Base-by-base conservation (phyloP, 2,329 filamentous ascomycete species). In the Aureobasidium vineae region DNA sequence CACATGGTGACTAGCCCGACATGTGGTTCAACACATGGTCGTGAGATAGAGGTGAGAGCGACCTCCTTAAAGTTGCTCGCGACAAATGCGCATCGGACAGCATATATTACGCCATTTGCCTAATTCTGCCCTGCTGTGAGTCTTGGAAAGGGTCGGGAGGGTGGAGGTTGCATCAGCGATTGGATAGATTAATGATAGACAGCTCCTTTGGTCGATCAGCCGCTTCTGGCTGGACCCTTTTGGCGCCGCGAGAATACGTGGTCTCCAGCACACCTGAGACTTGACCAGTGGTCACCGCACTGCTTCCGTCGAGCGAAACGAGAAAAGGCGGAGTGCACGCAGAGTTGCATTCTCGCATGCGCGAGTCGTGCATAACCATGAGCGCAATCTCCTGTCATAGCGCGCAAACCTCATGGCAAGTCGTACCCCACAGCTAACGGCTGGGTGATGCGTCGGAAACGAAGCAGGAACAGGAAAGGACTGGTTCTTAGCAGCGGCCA, bases 391-490 rank as follows among this genome's bases (percentile, higher is more conserved):
- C 50, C 26, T 43, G 61, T 54, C 49, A 64, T 53, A 64, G 49
- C 61, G 61, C 45, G 61, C 61, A 64, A 54, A 64, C 61, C 61
- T 64, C 61, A 64, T 64, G 47, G 61, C 61, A 64, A 64, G 61
- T 43, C 38, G 33, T 43, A 64, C 61, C 61, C 61, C 61, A 64
- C 60, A 43, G 13, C 21, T 19, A 54, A 64, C 61, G 61, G 61
- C 38, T 49, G 61, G 49, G 61, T 64, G 61, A 64, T 64, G 61
- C 49, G 61, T 53, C 61, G 61, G 61, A 54, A 26, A 54, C 61
- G 61, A 63, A 64, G 61, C 61, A 64, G 61, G 61, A 64, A 64
- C 61, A 64, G 61, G 61, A 53, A 64, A 53, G 38, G 61, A 23
- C 49, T 23, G 49, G 3, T 5, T 13, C 10, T 23, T 40, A 38